Conservation (phyloP, 768 basidiomycete species). For the Suillus plorans region DNA sequence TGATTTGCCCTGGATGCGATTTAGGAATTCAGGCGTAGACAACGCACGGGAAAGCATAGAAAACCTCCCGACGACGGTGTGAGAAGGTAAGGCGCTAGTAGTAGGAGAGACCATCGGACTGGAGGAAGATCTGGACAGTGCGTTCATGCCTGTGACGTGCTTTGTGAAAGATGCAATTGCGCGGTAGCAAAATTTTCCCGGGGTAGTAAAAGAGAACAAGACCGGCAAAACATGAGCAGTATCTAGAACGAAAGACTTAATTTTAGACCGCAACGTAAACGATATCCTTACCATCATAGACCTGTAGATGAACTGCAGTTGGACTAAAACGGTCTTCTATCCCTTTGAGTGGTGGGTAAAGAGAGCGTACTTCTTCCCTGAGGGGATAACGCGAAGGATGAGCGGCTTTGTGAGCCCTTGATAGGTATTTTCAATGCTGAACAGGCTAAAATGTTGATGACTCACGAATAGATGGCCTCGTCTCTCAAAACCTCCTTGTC, state of each 20-base stretch:
- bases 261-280: slow-evolving; percentile 23
- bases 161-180: slow-evolving; percentile 72
- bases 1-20: slow-evolving; percentile 1
- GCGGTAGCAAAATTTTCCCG: slow-evolving; percentile 78
- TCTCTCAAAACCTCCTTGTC: slow-evolving; percentile 92
- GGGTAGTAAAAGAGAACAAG: slow-evolving; percentile 73
- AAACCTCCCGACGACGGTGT: slow-evolving; percentile 2
- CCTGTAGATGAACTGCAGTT: slow-evolving; percentile 87
- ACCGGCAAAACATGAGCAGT: slow-evolving; percentile 73
- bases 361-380: slow-evolving; percentile 39
- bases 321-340: slow-evolving; percentile 55
- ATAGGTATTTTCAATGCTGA: not conserved
- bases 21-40: slow-evolving; percentile 9
- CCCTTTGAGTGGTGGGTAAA: slow-evolving; percentile 58
- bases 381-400: slow-evolving; percentile 69
- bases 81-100: slow-evolving; percentile 3
- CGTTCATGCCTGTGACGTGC: slow-evolving; percentile 54
- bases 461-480: slow-evolving; percentile 82
- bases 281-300: slow-evolving; percentile 72
- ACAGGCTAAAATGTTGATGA: not conserved
- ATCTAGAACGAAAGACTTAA: slow-evolving; percentile 39
- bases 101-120: slow-evolving; percentile 11
- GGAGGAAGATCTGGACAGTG: slow-evolving; percentile 10
- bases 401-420: slow-evolving; percentile 88
- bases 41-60: slow-evolving; percentile 5